Evolutionary conservation across 192 early-diverging fungal species (phyloP), one percentile per base, ranked within the genome.

Genomic region (Dispira simplex): DNA sequence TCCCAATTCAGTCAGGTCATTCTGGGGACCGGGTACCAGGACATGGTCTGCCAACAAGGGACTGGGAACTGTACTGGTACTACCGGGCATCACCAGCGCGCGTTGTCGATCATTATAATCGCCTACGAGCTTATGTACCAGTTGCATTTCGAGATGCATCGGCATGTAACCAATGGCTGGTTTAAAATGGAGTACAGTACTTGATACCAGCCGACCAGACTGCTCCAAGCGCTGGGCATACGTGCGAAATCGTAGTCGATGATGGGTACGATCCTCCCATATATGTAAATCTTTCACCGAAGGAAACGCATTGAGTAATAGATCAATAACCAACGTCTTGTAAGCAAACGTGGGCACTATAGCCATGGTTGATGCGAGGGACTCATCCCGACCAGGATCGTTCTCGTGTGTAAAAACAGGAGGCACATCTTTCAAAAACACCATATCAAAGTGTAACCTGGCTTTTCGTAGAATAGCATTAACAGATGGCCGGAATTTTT

Each of bases 241-340:
- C 8, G 58, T 46, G 62, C 75, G 76, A 71, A 78, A 75, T 28
- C 63, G 59, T 44, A 67, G 65, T 46, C 71, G 72, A 46, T 83
- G 79, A 21, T 79, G 67, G 0, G 65, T 62, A 13, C 81, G 79
- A 54, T 83, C 81, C 54, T 83, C 81, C 79, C 79, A 83, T 63
- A 83, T 77, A 51, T 55, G 49, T 39, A 83, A 75, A 18, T 75
- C 53, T 0, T 63, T 56, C 66, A 78, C 73, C 11, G 28, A 68
- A 0, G 81, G 78, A 46, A 79, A 77, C 21, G 76, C 79, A 8
- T 68, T 64, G 10, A 81, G 63, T 0, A 75, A 51, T 32, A 81
- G 76, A 63, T 83, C 78, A 5, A 83, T 64, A 46, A 83, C 78
- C 27, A 73, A 67, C 70, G 79, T 75, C 51, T 83, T 83, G 64